Conservation (phyloP, 345 rosid genomes). For the Limnanthes douglasii region DNA sequence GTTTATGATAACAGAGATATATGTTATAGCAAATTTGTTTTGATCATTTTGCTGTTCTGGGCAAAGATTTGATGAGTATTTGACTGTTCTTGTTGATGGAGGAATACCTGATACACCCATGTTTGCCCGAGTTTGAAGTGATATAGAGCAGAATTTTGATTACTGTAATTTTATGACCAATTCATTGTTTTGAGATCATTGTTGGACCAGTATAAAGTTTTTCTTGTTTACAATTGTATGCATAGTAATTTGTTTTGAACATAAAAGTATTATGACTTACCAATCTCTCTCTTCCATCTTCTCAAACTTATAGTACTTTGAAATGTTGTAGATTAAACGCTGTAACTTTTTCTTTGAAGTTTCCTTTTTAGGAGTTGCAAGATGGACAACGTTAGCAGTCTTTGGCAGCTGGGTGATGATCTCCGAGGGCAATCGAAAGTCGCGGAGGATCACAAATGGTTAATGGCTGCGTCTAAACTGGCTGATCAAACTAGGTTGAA, state of each 20-base stretch:
- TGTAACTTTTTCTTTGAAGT: neutral
- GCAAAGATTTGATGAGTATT: too few relatives aligned
- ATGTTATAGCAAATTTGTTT: too few relatives aligned
- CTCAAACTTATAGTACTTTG: neutral
- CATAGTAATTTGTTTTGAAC: neutral
- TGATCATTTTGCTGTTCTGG: too few relatives aligned
- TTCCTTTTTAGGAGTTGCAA: constrained; percentile 14
- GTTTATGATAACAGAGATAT: too few relatives aligned
- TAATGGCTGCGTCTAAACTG: constrained; percentile 70
- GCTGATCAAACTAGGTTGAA: constrained; percentile 78
- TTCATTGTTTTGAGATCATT: too few relatives aligned
- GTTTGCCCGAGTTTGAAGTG: too few relatives aligned
- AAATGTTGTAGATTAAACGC: neutral
- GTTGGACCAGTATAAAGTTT: too few relatives aligned
- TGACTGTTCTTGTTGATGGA: too few relatives aligned
- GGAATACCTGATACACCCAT: too few relatives aligned
- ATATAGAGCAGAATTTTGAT: too few relatives aligned
- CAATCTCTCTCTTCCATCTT: neutral
- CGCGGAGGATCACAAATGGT: constrained; percentile 82
- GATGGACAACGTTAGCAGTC: constrained; percentile 52
- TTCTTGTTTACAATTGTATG: too few relatives aligned
- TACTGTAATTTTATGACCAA: too few relatives aligned
- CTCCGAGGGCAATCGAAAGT: constrained; percentile 81
- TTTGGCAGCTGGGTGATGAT: constrained; percentile 95
- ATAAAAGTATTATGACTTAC: neutral